phyloP scores from a whole-genome alignment of 495 filamentous ascomycete species.

The Penicilliopsis zonata region DNA sequence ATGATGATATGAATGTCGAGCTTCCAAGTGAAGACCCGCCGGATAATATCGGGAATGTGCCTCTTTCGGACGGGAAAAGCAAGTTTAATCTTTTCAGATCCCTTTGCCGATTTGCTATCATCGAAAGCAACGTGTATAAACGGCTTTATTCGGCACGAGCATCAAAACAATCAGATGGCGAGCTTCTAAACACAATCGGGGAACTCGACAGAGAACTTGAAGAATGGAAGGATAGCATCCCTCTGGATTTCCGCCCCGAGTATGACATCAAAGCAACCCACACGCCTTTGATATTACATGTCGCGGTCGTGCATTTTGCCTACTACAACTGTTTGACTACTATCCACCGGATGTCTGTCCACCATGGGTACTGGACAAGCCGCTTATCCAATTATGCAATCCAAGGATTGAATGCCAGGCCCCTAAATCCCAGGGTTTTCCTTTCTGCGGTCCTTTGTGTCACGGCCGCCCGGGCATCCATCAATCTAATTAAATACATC shows the following conservation, averaged over 20 bases:
- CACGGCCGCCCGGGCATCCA: constrained; percentile 81
- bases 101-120: constrained; percentile 82
- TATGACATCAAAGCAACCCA: constrained; percentile 87
- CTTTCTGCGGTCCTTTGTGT: constrained; percentile 89
- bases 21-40: constrained; percentile 81
- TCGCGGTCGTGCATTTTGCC: constrained; percentile 86
- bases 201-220: constrained; percentile 89
- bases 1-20: constrained; percentile 97
- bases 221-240: constrained; percentile 92
- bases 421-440: constrained; percentile 88
- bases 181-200: constrained; percentile 89
- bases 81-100: constrained; percentile 90
- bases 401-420: constrained; percentile 78
- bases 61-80: constrained; percentile 75
- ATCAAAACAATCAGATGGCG: constrained; percentile 82
- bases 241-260: constrained; percentile 87
- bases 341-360: constrained; percentile 95
- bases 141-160: constrained; percentile 88
- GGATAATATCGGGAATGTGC: constrained; percentile 89
- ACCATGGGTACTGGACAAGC: constrained; percentile 97
- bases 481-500: constrained; percentile 89
- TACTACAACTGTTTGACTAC: constrained; percentile 98
- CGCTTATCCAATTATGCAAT: constrained; percentile 91
- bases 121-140: constrained; percentile 91
- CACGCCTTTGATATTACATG: constrained; percentile 79